Evolutionary conservation across 148 eudicot species (phyloP), one percentile per base, ranked within the genome.

Genomic region (Camellia sinensis): DNA sequence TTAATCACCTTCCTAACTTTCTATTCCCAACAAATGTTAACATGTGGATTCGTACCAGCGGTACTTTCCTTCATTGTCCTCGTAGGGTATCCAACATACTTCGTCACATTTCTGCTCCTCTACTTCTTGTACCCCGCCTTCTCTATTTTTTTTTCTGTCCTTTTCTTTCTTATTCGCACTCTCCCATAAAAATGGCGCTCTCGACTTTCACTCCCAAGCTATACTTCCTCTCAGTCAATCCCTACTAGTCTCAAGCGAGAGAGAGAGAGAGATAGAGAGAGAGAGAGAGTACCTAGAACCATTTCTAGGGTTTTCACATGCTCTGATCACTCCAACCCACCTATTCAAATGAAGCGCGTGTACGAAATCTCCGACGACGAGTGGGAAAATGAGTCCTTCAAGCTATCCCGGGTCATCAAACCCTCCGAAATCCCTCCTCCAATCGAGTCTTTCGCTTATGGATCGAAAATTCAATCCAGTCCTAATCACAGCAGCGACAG

Each of bases 381-480:
- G 52, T 93, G 97, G 97, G 87, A 84, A 0, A 81, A 83, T 15
- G 89, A 84, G 84, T 63, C 80, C 79, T 93, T 91, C 86, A 81
- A 88, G 43, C 90, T 95, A 68, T 90, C 95, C 15, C 83, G 80
- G 52, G 40, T 85, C 84, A 80, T 90, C 84, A 73, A 77, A 44
- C 53, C 79, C 46, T 45, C 77, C 22, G 15, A 44, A 3, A 46
- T 73, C 75, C 87, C 85, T 4, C 90, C 96, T 45, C 89, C 92
- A 19, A 94, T 92, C 43, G 95, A 94, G 83, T 93, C 98, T 57
- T 94, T 93, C 80, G 87, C 93, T 2, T 94, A 80, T 82, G 67
- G 63, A 13, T 77, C 88, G n/a, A 0, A 48, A 22, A 15, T 22
- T 10, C 13, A 10, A 17, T 72, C 37, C 29, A 45, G 4, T n/a